phyloP scores from a whole-genome alignment of 2,329 filamentous ascomycete genomes.

The Myriosclerotinia duriaeana region DNA sequence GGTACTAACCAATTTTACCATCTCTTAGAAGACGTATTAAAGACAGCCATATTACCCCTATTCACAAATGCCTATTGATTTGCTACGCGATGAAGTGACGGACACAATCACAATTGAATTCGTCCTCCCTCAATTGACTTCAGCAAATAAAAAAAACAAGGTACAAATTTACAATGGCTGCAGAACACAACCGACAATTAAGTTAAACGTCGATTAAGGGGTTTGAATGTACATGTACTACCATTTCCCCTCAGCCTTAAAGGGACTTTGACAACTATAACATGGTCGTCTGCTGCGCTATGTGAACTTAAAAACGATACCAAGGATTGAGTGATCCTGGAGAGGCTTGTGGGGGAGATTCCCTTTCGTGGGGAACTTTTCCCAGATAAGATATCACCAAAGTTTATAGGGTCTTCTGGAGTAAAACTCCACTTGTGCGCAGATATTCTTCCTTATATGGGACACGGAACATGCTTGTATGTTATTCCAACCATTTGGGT shows the following conservation, averaged over 20 bases:
- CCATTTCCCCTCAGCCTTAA: neutral
- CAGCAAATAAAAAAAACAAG: neutral
- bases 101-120: neutral
- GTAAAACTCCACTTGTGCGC: conserved; percentile 8
- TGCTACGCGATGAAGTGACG: neutral
- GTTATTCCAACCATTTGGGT: neutral
- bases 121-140: neutral
- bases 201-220: neutral
- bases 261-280: conserved; percentile 1
- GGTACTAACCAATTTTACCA: conserved; percentile 23
- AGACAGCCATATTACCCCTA: conserved; percentile 7
- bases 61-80: neutral
- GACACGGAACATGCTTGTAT: neutral
- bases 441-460: neutral
- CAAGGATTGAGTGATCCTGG: neutral
- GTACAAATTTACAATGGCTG: neutral
- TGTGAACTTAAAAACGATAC: neutral
- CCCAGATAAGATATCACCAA: conserved; percentile 14
- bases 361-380: conserved; percentile 13
- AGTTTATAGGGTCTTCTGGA: conserved; percentile 1
- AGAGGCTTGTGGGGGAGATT: neutral
- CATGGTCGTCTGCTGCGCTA: conserved; percentile 3
- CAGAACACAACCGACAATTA: neutral
- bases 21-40: conserved; percentile 17
- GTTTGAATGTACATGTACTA: conserved; percentile 5